These are phyloP conservation scores for Fusarium aywerte DNA, from an alignment of 2,329 filamentous ascomycete species.

Conservation along the genomic window DNA sequence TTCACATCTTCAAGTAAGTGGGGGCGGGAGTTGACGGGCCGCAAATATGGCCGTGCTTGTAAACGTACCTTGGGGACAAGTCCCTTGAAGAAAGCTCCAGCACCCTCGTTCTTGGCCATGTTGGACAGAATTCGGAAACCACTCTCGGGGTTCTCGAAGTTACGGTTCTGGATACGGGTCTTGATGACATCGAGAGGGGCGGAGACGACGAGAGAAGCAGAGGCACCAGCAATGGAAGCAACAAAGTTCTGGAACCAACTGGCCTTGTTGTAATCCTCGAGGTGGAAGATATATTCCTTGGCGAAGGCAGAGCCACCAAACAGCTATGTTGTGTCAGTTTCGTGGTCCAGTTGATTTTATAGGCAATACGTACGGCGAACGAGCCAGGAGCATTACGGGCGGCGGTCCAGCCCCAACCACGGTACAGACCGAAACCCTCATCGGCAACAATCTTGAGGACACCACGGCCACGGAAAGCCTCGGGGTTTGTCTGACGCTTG, in stretches of 20 bases:
- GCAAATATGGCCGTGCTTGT: not conserved
- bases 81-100: conserved; percentile 95
- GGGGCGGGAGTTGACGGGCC: conserved; percentile 6
- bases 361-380: conserved; percentile 77
- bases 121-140: conserved; percentile 91
- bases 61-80: conserved; percentile 82
- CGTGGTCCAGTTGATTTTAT: not conserved
- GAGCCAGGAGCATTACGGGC: conserved; percentile 96
- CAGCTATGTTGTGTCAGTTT: conserved; percentile 66
- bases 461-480: conserved; percentile 94
- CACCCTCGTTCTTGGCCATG: conserved; percentile 92
- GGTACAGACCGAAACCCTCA: conserved; percentile 94
- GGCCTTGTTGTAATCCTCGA: conserved; percentile 95
- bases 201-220: conserved; percentile 94
- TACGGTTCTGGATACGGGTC: conserved; percentile 97
- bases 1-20: conserved; percentile 25
- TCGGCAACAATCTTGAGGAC: conserved; percentile 89
- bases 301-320: conserved; percentile 98
- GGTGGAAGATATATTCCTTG: conserved; percentile 93
- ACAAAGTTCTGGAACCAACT: conserved; percentile 97
- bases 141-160: conserved; percentile 97
- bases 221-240: conserved; percentile 93
- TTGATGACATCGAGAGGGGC: conserved; percentile 97
- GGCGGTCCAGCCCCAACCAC: conserved; percentile 97
- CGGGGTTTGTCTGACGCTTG: conserved; percentile 98